Conservation (phyloP, 768 basidiomycete species). For the Boletus rufocinnamomeus region DNA sequence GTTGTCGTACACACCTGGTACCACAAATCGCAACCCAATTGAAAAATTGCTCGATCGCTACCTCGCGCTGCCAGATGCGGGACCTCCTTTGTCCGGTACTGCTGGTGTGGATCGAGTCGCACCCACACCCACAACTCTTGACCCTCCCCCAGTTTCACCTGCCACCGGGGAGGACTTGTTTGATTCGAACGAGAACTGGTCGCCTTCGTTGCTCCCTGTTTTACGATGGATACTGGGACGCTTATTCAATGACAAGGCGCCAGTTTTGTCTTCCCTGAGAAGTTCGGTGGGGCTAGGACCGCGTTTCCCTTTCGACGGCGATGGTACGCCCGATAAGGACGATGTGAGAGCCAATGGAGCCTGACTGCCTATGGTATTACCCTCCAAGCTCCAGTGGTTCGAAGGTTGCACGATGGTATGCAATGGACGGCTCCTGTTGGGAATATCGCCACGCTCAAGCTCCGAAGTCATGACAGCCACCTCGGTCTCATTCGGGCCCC, state of each 20-base stretch:
- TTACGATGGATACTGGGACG: conserved; percentile 66
- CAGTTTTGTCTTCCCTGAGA: conserved; percentile 58
- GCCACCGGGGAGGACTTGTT: conserved; percentile 9
- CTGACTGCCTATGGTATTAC: conserved; percentile 5
- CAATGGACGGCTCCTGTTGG: conserved; percentile 11
- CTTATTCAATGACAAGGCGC: conserved; percentile 58
- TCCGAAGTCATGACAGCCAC: conserved; percentile 1
- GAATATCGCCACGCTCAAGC: background rate
- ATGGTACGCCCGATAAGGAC: conserved; percentile 22
- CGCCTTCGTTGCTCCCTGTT: conserved; percentile 14
- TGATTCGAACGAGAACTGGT: conserved; percentile 13
- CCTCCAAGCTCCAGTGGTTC: conserved; percentile 8
- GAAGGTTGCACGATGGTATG: conserved; percentile 6
- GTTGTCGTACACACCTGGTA: conserved; percentile 18
- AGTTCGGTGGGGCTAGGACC: conserved; percentile 73
- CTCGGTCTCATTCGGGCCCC: conserved; percentile 1
- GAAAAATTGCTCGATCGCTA: conserved; percentile 13
- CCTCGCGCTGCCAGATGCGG: conserved; percentile 10
- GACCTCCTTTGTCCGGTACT: conserved; percentile 11
- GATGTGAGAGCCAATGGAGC: conserved; percentile 9
- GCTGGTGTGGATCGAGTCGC: conserved; percentile 3
- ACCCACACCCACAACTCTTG: conserved; percentile 2
- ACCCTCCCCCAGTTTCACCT: conserved; percentile 14
- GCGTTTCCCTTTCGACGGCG: conserved; percentile 57
- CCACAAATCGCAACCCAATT: conserved; percentile 6